Conservation (phyloP, 2,329 filamentous ascomycete genomes). For the Clonostachys chloroleuca region DNA sequence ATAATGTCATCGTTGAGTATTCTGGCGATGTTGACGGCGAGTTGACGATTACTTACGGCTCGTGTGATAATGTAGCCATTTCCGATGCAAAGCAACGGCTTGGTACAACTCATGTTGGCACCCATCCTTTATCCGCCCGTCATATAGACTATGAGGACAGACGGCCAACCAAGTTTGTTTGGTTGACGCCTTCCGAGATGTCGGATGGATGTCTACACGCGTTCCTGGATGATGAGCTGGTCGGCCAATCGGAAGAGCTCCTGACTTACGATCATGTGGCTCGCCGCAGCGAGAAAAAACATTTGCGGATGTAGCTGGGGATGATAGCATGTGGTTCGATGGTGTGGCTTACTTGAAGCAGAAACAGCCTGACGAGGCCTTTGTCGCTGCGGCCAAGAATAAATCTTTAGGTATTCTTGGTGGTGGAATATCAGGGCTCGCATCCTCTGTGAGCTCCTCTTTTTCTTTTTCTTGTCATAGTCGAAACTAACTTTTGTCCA, state of each 20-base stretch:
- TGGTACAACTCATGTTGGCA: slow-evolving; percentile 12
- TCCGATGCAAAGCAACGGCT: slow-evolving; percentile 7
- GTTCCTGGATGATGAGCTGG: slow-evolving; percentile 7
- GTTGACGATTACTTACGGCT: slow-evolving; percentile 9
- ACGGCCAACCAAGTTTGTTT: slow-evolving; percentile 12
- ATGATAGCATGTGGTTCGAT: slow-evolving; percentile 15
- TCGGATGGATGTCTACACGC: slow-evolving; percentile 11
- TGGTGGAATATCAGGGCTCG: slow-evolving; percentile 2
- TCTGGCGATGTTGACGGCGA: slow-evolving; percentile 9
- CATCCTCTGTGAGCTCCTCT: background rate
- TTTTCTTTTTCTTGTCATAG: background rate
- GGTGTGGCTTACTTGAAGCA: slow-evolving; percentile 15
- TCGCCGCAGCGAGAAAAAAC: slow-evolving; percentile 1
- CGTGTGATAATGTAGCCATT: slow-evolving; percentile 2
- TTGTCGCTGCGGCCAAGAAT: slow-evolving; percentile 12
- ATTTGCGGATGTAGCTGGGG: slow-evolving; percentile 7
- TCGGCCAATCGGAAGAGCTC: slow-evolving; percentile 11
- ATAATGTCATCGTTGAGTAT: slow-evolving; percentile 13
- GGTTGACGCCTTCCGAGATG: slow-evolving; percentile 6
- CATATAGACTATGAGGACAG: slow-evolving; percentile 8
- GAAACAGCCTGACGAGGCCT: slow-evolving; percentile 12
- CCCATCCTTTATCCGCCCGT: slow-evolving; percentile 11
- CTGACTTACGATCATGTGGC: slow-evolving; percentile 4
- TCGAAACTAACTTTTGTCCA: background rate
- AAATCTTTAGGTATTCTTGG: slow-evolving; percentile 9